Percentiles rank a stretch among this genome's conserved stretches.
These are phyloP conservation scores for Ajuga chamaepitys DNA, from an alignment of 257 asterid genomes.

Conservation along the genomic window DNA sequence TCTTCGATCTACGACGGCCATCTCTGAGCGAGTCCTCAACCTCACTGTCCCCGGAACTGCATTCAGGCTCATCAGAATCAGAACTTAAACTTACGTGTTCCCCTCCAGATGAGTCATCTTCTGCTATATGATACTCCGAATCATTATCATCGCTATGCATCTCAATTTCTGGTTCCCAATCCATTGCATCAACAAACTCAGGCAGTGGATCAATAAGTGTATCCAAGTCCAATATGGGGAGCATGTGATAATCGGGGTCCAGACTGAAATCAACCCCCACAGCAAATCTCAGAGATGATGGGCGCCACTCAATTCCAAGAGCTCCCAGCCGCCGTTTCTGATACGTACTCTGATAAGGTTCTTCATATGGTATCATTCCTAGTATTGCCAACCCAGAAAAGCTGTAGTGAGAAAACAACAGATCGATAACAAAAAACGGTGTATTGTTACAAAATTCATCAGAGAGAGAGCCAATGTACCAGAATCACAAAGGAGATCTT, in stretches of 20 bases:
- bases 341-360: constrained; percentile 87
- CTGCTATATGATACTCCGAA: constrained; percentile 83
- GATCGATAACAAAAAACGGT: constrained; percentile 4
- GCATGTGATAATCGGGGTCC: constrained; percentile 75
- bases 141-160: constrained; percentile 85
- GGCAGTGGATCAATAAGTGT: constrained; percentile 79
- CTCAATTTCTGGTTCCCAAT: constrained; percentile 93
- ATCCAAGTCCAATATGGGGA: constrained; percentile 77
- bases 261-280: constrained; percentile 77
- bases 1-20: constrained; percentile 66
- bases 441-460: not conserved
- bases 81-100: constrained; percentile 60
- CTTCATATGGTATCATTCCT: constrained; percentile 94
- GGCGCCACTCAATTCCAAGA: constrained; percentile 95
- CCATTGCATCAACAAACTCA: constrained; percentile 80
- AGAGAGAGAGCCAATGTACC: constrained; percentile 31
- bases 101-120: constrained; percentile 80
- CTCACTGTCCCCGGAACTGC: constrained; percentile 59
- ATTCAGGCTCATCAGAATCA: constrained; percentile 49
- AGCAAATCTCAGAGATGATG: constrained; percentile 76
- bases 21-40: constrained; percentile 50
- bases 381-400: constrained; percentile 17
- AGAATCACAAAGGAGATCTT: constrained; percentile 98
- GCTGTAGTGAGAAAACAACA: not conserved
- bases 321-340: constrained; percentile 86